Evolutionary conservation across 176 grass and related monocot genomes (phyloP).

Genomic region (Dendrocalamus sinicus): DNA sequence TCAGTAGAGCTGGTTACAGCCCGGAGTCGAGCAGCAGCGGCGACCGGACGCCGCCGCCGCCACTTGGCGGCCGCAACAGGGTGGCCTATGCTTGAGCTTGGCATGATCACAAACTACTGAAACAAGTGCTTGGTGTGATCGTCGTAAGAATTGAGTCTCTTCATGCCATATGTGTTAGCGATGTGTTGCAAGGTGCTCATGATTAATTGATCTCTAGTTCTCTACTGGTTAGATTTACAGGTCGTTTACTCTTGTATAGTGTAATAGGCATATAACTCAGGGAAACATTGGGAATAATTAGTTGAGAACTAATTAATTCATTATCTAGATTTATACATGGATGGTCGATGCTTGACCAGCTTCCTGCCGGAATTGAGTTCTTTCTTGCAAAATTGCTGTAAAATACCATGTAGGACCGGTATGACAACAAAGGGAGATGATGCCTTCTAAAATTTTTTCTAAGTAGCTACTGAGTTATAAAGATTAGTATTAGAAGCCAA

Average conservation of each 20-base stretch:
- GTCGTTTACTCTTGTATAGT: not conserved
- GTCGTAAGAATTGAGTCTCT: not conserved
- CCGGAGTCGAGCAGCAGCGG: slow-evolving; percentile 65
- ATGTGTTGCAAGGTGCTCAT: not conserved
- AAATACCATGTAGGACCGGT: too few relatives aligned
- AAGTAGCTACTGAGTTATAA: too few relatives aligned
- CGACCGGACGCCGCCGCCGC: slow-evolving; percentile 34
- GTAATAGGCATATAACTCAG: not conserved
- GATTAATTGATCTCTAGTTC: not conserved
- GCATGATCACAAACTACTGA: not conserved
- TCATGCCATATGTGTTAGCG: not conserved
- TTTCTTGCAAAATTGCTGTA: not conserved
- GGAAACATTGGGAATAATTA: not conserved
- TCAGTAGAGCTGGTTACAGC: slow-evolving; percentile 46
- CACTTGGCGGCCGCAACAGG: slow-evolving; percentile 26
- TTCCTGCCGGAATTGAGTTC: not conserved
- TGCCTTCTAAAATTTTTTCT: too few relatives aligned
- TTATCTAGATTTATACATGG: not conserved
- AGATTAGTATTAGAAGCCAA: too few relatives aligned
- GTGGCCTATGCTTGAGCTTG: slow-evolving; percentile 44
- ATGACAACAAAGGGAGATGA: too few relatives aligned
- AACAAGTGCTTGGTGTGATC: not conserved
- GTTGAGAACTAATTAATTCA: not conserved
- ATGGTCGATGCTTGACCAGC: not conserved
- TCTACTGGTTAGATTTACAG: not conserved